Conservation (phyloP, 108 stramenopile species). For the Conticribra guillardii region DNA sequence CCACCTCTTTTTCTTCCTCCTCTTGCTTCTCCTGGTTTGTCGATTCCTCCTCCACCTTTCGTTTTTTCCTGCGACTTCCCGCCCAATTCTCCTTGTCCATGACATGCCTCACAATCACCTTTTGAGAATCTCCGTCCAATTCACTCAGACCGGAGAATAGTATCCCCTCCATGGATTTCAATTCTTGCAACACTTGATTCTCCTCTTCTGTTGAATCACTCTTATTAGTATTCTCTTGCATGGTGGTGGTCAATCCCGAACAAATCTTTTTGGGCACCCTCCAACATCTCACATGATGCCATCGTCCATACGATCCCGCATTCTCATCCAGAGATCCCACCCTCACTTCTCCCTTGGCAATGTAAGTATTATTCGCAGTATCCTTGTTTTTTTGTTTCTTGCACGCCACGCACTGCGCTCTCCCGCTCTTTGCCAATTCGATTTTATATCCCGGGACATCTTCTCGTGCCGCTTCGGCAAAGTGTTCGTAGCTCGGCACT, state of each 20-base stretch:
- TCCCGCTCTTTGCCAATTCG: conserved; percentile 45
- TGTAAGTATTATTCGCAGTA: no score
- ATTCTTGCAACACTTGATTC: conserved; percentile 30
- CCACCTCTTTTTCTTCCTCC: no score
- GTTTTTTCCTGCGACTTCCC: not conserved
- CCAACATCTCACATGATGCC: conserved; percentile 59
- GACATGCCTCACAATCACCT: conserved; percentile 23
- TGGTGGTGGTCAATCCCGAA: conserved; percentile 35
- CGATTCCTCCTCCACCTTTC: no score
- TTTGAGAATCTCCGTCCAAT: conserved; percentile 4
- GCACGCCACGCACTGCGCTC: conserved; percentile 35
- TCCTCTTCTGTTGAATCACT: no score
- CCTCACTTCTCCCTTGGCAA: conserved; percentile 35
- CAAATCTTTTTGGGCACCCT: conserved; percentile 24
- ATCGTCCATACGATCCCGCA: conserved; percentile 50
- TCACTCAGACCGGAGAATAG: conserved; percentile 47
- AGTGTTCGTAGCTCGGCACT: conserved; percentile 51
- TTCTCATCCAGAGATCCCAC: conserved; percentile 44
- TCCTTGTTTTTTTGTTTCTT: not conserved
- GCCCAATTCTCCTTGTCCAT: conserved; percentile 45
- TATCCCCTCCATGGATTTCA: conserved; percentile 50
- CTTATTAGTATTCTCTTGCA: no score
- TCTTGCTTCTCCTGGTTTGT: no score
- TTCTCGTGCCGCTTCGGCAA: conserved; percentile 41
- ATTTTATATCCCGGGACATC: conserved; percentile 51